A percentile compares a stretch with the other conserved stretches of the same genome.
phyloP scores from a whole-genome alignment of 2,329 filamentous ascomycete genomes.

The Dothiorella sarmentorum region DNA sequence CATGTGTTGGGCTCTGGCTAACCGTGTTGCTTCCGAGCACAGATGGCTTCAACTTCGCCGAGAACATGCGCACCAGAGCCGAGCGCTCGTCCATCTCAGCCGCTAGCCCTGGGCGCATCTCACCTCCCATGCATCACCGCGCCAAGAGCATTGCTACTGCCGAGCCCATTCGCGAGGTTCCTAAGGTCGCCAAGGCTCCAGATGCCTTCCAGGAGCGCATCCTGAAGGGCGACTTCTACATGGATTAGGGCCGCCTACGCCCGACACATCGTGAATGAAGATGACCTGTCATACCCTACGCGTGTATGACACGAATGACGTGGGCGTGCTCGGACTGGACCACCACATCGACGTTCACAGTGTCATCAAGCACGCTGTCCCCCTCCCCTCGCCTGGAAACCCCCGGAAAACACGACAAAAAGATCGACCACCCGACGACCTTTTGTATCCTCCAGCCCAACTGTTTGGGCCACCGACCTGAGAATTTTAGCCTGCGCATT shows the following conservation, averaged over 20 bases:
- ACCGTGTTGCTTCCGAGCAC: conserved; percentile 58
- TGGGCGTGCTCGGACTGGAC: neutral
- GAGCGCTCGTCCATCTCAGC: conserved; percentile 67
- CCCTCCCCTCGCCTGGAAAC: neutral
- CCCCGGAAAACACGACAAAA: neutral
- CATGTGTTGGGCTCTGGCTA: conserved; percentile 56
- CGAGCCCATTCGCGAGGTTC: conserved; percentile 54
- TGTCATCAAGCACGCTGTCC: neutral
- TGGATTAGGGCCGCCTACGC: conserved; percentile 62
- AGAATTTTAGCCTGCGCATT: neutral
- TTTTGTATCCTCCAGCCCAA: neutral
- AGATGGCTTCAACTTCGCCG: conserved; percentile 96
- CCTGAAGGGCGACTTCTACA: conserved; percentile 95
- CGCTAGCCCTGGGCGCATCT: conserved; percentile 38
- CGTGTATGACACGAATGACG: neutral
- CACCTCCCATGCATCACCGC: conserved; percentile 53
- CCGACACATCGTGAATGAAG: neutral
- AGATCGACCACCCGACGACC: neutral
- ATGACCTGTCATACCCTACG: neutral
- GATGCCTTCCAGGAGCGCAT: conserved; percentile 97
- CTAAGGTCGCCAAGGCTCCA: conserved; percentile 60
- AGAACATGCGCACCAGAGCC: conserved; percentile 88
- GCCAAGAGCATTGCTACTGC: conserved; percentile 65
- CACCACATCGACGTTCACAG: neutral
- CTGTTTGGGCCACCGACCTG: neutral